Evolutionary conservation across 148 eudicot genomes (phyloP), one percentile per base, ranked within the genome.

Genomic region (Chenopodium formosanum): DNA sequence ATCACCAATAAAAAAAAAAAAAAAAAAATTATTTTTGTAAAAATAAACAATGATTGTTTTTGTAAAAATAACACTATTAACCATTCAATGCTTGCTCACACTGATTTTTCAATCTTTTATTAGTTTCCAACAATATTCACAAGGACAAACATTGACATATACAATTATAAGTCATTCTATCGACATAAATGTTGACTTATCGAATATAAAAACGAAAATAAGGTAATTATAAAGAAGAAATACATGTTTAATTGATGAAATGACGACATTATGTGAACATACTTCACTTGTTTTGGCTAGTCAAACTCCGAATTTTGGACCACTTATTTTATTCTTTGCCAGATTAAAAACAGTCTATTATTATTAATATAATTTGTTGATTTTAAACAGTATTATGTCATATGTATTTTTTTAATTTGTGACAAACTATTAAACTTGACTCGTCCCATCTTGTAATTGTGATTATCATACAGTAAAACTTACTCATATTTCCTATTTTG

Each of bases 181-280:
- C 80, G 80, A 80, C 83, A 84, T 75, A 29, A 32, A 34, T n/a
- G 53, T 76, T n/a, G 80, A 84, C 77, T 29, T 44, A 4, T 7
- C 9, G 12, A 9, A 40, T 10, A 52, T 31, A 25, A 29, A 68
- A 46, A 7, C 60, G 16, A 25, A 44, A 11, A 8, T 7, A 10
- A 6, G 13, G 17, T 7, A 10, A 67, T 14, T 25, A 66, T 14
- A 11, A 32, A 66, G 32, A 4, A 46, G 23, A 22, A 7, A 23
- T 32, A 0, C 13, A 52, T 0, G 40, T 40, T 56, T 52, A 68
- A n/a, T 52, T 20, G 32, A 14, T 20, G 12, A 46, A 60, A 80
- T 84, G 86, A 58, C 86, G 83, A 84, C 86, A 84, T 75, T 79
- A 16, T 80, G 83, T 75, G 48, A 16, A 69, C 76, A 84, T 63